Percentiles rank a stretch among this genome's conserved stretches.
Evolutionary conservation across 768 basidiomycete genomes (phyloP).

Genomic region (Pisolithus albus): DNA sequence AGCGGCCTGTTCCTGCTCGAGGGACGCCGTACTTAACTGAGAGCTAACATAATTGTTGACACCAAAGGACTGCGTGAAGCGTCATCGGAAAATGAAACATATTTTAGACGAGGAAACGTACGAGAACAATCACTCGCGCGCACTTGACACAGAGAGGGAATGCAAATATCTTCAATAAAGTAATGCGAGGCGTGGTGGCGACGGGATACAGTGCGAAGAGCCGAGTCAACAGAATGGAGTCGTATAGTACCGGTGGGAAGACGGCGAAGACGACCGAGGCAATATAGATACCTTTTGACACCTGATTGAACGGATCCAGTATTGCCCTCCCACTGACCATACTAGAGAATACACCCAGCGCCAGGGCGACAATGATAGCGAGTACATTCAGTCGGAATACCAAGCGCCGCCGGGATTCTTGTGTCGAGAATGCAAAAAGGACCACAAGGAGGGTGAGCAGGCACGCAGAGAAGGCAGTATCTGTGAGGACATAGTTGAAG

Average conservation of each 20-base stretch:
- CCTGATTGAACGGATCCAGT: conserved; percentile 12
- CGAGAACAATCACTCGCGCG: conserved; percentile 22
- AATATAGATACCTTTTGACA: conserved; percentile 13
- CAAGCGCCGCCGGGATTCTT: conserved; percentile 18
- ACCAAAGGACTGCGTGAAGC: background rate
- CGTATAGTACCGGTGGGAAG: conserved; percentile 29
- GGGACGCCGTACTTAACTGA: background rate
- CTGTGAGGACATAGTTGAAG: conserved; percentile 20
- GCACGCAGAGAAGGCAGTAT: conserved; percentile 23
- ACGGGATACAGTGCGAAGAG: conserved; percentile 31
- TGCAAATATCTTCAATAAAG: conserved; percentile 18
- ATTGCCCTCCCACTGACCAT: conserved; percentile 2
- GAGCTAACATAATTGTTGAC: conserved; percentile 1
- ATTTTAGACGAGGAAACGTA: background rate
- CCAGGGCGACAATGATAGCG: conserved; percentile 16
- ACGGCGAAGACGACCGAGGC: conserved; percentile 19
- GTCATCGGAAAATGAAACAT: background rate
- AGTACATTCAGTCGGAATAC: conserved; percentile 31
- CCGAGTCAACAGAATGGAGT: conserved; percentile 32
- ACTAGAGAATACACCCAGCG: conserved; percentile 20
- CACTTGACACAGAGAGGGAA: conserved; percentile 26
- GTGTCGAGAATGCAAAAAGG: conserved; percentile 29
- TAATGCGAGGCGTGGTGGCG: conserved; percentile 8
- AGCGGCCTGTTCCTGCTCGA: background rate
- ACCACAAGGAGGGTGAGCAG: conserved; percentile 29